Percentiles rank a stretch among this genome's conserved stretches.
phyloP scores from a whole-genome alignment of 345 rosid genomes.

The Dipteronia dyeriana region DNA sequence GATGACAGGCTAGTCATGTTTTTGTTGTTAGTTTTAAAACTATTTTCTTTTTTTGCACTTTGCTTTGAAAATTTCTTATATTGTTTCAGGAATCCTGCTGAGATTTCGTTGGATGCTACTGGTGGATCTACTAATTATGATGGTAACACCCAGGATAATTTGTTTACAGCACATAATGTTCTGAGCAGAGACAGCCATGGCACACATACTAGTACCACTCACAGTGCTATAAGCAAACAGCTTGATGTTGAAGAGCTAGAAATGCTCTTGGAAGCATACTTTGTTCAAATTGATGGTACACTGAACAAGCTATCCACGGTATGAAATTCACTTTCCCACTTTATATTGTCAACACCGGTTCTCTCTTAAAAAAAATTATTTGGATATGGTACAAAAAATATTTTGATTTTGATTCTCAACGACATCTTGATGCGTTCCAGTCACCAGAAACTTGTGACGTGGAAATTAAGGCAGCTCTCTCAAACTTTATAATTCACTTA shows the following conservation, averaged over 20 bases:
- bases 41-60: not conserved
- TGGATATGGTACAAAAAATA: not conserved
- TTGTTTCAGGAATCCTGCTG: conserved; percentile 50
- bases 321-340: conserved; percentile 24
- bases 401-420: not conserved
- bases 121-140: conserved; percentile 36
- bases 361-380: not conserved
- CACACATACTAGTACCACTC: conserved; percentile 60
- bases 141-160: conserved; percentile 46
- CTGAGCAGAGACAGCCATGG: conserved; percentile 58
- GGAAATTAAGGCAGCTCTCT: not conserved
- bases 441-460: not conserved
- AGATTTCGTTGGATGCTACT: conserved; percentile 41
- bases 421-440: not conserved
- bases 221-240: conserved; percentile 65
- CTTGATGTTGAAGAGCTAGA: conserved; percentile 91
- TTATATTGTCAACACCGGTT: not conserved
- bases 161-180: conserved; percentile 43
- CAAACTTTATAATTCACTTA: not conserved
- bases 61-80: conserved; percentile 4
- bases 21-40: not conserved
- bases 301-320: conserved; percentile 91
- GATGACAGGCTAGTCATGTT: conserved; percentile 53
- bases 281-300: conserved; percentile 90
- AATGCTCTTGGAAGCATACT: conserved; percentile 97